A percentile compares a stretch with the other conserved stretches of the same genome.
phyloP scores from a whole-genome alignment of 371 early-diverging fungal species.

The Cokeromyces recurvatus region DNA sequence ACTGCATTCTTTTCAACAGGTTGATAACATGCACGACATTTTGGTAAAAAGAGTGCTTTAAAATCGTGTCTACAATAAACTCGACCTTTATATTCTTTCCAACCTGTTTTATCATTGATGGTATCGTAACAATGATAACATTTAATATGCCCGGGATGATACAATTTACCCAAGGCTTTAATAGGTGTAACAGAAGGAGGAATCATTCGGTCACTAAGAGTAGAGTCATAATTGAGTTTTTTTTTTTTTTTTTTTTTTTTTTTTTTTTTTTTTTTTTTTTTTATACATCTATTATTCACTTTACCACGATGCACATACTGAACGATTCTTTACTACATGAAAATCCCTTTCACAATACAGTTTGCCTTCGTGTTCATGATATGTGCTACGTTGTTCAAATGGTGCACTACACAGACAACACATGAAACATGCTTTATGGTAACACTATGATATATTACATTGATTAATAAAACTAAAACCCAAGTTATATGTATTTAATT shows the following conservation, averaged over 20 bases:
- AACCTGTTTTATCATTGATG: conserved; percentile 66
- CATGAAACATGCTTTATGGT: conserved; percentile 49
- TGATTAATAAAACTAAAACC: background rate
- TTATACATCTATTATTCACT: no score
- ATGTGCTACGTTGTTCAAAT: conserved; percentile 57
- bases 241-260: no score
- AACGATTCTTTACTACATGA: conserved; percentile 46
- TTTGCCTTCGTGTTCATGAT: conserved; percentile 59
- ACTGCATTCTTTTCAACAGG: conserved; percentile 75
- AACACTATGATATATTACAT: conserved; percentile 17
- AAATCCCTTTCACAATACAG: conserved; percentile 71
- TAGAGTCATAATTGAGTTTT: no score
- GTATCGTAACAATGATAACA: conserved; percentile 64
- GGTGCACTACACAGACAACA: conserved; percentile 65
- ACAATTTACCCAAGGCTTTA: conserved; percentile 58
- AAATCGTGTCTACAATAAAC: conserved; percentile 78
- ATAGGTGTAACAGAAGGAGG: conserved; percentile 43
- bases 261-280: no score
- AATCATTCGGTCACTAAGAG: conserved; percentile 42
- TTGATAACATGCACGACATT: conserved; percentile 63
- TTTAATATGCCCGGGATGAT: conserved; percentile 65
- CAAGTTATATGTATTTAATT: no score
- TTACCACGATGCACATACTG: conserved; percentile 53
- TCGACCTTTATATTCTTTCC: conserved; percentile 69
- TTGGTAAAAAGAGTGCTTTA: conserved; percentile 54